A percentile compares a stretch with the other conserved stretches of the same genome.
These are phyloP conservation scores for Fragilaria radians DNA, from an alignment of 108 stramenopile species.

Conservation along the genomic window DNA sequence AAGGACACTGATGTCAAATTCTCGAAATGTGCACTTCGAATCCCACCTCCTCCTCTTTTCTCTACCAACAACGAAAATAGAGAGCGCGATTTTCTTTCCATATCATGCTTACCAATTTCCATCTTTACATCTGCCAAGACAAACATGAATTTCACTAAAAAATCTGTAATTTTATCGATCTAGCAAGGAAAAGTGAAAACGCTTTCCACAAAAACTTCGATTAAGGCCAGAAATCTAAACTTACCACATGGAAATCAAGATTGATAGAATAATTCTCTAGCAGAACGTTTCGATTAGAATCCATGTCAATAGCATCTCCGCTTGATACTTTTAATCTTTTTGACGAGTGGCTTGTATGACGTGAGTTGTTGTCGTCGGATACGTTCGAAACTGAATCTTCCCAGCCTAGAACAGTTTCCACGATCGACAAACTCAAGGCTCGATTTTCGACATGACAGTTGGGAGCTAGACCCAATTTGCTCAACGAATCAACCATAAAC, in stretches of 20 bases:
- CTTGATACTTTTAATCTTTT: background rate
- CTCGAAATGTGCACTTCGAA: constrained; percentile 49
- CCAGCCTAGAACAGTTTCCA: constrained; percentile 85
- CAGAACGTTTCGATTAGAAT: no score
- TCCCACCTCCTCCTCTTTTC: constrained; percentile 21
- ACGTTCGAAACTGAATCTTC: constrained; percentile 11
- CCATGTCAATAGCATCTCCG: background rate
- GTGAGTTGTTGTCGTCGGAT: no score
- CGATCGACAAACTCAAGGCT: constrained; percentile 60
- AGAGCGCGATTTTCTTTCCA: constrained; percentile 17
- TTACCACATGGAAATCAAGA: no score
- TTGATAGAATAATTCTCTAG: no score
- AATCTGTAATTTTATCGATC: constrained; percentile 72
- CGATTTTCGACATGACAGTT: constrained; percentile 62
- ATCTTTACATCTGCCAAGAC: constrained; percentile 65
- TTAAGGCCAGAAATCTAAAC: no score
- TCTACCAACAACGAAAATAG: constrained; percentile 24
- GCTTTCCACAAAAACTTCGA: background rate
- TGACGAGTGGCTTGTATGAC: no score
- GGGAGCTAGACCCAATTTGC: constrained; percentile 69
- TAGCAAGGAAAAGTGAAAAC: constrained; percentile 6
- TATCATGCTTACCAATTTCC: constrained; percentile 1
- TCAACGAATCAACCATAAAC: constrained; percentile 82
- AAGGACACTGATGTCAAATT: constrained; percentile 44
- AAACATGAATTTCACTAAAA: constrained; percentile 68